phyloP scores from a whole-genome alignment of 2,329 filamentous ascomycete genomes.

The Exserohilum turcica region DNA sequence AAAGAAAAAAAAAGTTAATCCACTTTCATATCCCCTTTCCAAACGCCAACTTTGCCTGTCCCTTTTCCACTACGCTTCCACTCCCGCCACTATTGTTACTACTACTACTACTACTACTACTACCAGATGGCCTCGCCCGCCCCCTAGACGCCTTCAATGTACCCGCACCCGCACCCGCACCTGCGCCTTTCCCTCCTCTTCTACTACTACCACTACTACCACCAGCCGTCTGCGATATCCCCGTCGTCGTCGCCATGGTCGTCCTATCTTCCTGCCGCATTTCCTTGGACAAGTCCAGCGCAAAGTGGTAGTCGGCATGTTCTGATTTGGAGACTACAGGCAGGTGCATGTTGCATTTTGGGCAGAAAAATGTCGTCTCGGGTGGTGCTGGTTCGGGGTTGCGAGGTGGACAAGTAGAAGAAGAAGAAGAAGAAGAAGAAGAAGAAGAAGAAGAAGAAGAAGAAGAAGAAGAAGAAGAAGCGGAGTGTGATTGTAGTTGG shows the following conservation, averaged over 20 bases:
- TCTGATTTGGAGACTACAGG: constrained; percentile 66
- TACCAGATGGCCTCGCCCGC: constrained; percentile 47
- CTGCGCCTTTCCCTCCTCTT: constrained; percentile 10
- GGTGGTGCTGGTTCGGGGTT: constrained; percentile 30
- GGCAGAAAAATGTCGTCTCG: constrained; percentile 59
- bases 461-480: constrained; percentile 9
- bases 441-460: constrained; percentile 4
- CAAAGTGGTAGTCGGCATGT: constrained; percentile 94
- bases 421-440: constrained; percentile 9
- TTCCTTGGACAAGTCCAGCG: constrained; percentile 78
- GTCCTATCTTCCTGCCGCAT: constrained; percentile 42
- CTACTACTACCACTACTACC: constrained; percentile 4
- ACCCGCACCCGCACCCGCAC: constrained; percentile 4
- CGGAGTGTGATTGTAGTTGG: constrained; percentile 26
- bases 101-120: constrained; percentile 13
- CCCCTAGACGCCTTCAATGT: constrained; percentile 32
- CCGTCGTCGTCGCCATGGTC: no score
- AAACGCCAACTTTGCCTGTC: constrained; percentile 54
- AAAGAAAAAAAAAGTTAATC: no score
- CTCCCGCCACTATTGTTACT: no score
- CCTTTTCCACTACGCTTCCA: constrained; percentile 46
- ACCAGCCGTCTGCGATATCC: no score
- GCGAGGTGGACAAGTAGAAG: no score
- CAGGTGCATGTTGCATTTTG: constrained; percentile 68
- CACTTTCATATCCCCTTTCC: constrained; percentile 31